Evolutionary conservation across 371 early-diverging fungal genomes (phyloP).

Genomic region (Vairimorpha ceranae): DNA sequence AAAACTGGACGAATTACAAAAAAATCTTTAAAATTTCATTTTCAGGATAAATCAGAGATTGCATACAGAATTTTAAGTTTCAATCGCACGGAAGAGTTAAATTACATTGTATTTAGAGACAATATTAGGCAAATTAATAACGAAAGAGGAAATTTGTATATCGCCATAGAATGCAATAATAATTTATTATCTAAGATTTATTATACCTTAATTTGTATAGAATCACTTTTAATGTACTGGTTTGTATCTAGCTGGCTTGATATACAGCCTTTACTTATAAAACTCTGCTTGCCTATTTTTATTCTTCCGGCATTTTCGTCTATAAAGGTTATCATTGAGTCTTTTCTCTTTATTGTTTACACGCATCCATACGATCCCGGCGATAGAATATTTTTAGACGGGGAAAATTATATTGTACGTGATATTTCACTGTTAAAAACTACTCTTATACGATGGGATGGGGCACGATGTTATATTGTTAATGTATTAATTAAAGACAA

Average conservation of each 20-base stretch:
- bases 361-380: slow-evolving; percentile 63
- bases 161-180: slow-evolving; percentile 51
- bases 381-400: slow-evolving; percentile 61
- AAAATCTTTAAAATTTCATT: slow-evolving; percentile 39
- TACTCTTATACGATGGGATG: slow-evolving; percentile 60
- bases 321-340: slow-evolving; percentile 41
- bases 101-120: slow-evolving; percentile 52
- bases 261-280: slow-evolving; percentile 26
- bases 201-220: slow-evolving; percentile 32
- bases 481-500: slow-evolving; percentile 53
- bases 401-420: slow-evolving; percentile 61
- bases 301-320: slow-evolving; percentile 44
- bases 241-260: slow-evolving; percentile 40
- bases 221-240: slow-evolving; percentile 36
- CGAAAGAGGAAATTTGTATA: slow-evolving; percentile 59
- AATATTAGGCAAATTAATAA: slow-evolving; percentile 61
- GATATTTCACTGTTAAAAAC: slow-evolving; percentile 60
- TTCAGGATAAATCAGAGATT: slow-evolving; percentile 40
- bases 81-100: slow-evolving; percentile 46
- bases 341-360: slow-evolving; percentile 62
- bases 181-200: slow-evolving; percentile 40
- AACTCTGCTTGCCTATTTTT: slow-evolving; percentile 50
- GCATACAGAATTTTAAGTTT: slow-evolving; percentile 54
- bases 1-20: slow-evolving; percentile 45
- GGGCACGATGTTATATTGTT: slow-evolving; percentile 52